A percentile compares a stretch with the other conserved stretches of the same genome.
Conservation (phyloP, 139 green algal genomes). For the Pleodorina starrii region DNA sequence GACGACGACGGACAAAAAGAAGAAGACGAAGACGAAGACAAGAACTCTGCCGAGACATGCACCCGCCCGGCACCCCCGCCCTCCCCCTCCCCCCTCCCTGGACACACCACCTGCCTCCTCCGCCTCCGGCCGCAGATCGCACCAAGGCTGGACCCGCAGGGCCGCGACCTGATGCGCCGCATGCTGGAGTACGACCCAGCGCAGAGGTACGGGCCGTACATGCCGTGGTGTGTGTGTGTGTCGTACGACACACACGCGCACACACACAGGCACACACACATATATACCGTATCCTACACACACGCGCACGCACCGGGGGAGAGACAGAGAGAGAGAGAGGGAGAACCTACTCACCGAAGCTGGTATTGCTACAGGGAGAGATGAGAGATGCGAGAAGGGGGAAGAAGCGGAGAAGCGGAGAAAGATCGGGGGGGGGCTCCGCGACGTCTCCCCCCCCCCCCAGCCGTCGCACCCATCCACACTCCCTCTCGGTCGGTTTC, state of each 20-base stretch:
- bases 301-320: neutral
- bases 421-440: too few relatives aligned
- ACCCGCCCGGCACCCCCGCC: too few relatives aligned
- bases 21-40: too few relatives aligned
- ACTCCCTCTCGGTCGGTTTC: too few relatives aligned
- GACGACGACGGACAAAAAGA: too few relatives aligned
- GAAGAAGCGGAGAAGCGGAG: too few relatives aligned
- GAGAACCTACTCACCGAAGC: neutral
- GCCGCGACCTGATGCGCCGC: slow-evolving; percentile 44
- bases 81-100: too few relatives aligned
- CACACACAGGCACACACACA: too few relatives aligned
- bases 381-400: neutral
- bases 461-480: neutral
- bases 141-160: slow-evolving; percentile 18
- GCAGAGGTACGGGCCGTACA: neutral
- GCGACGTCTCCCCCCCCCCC: too few relatives aligned
- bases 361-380: neutral
- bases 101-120: too few relatives aligned
- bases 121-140: neutral
- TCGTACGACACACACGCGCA: neutral
- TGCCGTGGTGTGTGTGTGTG: neutral
- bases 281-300: neutral
- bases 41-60: too few relatives aligned
- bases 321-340: neutral
- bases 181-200: slow-evolving; percentile 53